phyloP scores from a whole-genome alignment of 371 early-diverging fungal genomes.

The Apophysomyces ossiformis region DNA sequence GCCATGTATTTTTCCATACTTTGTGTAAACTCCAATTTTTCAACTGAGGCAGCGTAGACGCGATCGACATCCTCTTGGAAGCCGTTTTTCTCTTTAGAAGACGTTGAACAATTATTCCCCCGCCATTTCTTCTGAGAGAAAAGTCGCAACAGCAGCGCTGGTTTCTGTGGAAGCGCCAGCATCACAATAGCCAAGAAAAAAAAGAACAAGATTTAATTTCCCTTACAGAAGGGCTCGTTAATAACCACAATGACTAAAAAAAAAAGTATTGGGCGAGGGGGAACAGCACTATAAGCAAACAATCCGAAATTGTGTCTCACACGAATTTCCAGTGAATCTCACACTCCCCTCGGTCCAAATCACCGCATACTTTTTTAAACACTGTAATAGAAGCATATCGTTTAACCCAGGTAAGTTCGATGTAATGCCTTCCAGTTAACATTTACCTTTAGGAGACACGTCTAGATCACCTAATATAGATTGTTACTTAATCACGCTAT shows the following conservation, averaged over 20 bases:
- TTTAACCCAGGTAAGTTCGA: background rate
- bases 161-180: background rate
- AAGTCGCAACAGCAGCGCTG: background rate
- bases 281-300: conserved; percentile 2
- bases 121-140: background rate
- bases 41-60: conserved; percentile 3
- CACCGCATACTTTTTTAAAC: conserved; percentile 33
- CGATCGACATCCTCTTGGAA: background rate
- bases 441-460: conserved; percentile 42
- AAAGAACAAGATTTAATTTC: background rate
- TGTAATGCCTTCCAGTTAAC: background rate
- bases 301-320: conserved; percentile 10
- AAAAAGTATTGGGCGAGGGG: conserved; percentile 10
- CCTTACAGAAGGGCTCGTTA: background rate
- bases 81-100: background rate
- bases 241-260: background rate
- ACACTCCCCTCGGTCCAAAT: conserved; percentile 22
- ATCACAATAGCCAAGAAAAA: background rate
- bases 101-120: background rate
- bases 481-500: conserved; percentile 5
- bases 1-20: conserved; percentile 7
- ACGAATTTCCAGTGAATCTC: conserved; percentile 27
- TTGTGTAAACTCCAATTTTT: background rate
- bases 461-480: conserved; percentile 36
- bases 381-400: conserved; percentile 15